Percentiles rank a stretch among this genome's conserved stretches.
Evolutionary conservation across 2,329 filamentous ascomycete species (phyloP).

Genomic region (Diaporthe batatas): DNA sequence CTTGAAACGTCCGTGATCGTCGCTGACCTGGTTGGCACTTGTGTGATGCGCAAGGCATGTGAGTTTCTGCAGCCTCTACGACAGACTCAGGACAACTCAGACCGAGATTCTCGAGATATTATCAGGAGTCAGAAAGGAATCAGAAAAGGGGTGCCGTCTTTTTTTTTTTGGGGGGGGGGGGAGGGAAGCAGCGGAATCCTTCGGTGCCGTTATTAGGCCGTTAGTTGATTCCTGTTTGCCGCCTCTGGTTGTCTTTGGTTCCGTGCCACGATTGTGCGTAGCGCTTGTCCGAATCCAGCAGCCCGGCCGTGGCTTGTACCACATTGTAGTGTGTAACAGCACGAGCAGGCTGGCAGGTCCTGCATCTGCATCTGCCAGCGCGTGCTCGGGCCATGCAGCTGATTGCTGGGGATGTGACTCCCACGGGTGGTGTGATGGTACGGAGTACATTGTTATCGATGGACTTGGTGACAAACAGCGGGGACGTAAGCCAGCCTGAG

Average conservation of each 20-base stretch:
- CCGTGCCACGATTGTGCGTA: slow-evolving; percentile 30
- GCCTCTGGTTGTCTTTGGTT: background rate
- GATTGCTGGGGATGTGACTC: background rate
- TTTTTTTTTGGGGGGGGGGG: too few species aligned
- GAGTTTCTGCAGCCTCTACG: background rate
- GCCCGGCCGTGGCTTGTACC: background rate
- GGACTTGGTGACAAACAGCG: background rate
- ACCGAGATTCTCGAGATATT: too few species aligned
- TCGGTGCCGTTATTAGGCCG: slow-evolving; percentile 1
- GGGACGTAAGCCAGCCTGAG: background rate
- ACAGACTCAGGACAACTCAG: background rate
- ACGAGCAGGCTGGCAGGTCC: too few species aligned
- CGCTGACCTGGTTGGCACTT: background rate
- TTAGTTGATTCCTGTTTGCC: slow-evolving; percentile 1
- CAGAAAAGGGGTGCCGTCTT: background rate
- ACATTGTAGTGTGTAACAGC: slow-evolving; percentile 2
- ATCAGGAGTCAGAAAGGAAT: background rate
- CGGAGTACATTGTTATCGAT: background rate
- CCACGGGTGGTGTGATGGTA: background rate
- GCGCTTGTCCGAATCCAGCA: slow-evolving; percentile 32
- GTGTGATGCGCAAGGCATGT: background rate
- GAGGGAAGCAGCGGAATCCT: background rate
- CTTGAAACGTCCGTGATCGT: background rate
- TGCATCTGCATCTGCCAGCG: background rate
- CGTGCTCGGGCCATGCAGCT: background rate